Conservation (phyloP, 2,329 filamentous ascomycete genomes). For the Davidsoniella neocaledoniae region DNA sequence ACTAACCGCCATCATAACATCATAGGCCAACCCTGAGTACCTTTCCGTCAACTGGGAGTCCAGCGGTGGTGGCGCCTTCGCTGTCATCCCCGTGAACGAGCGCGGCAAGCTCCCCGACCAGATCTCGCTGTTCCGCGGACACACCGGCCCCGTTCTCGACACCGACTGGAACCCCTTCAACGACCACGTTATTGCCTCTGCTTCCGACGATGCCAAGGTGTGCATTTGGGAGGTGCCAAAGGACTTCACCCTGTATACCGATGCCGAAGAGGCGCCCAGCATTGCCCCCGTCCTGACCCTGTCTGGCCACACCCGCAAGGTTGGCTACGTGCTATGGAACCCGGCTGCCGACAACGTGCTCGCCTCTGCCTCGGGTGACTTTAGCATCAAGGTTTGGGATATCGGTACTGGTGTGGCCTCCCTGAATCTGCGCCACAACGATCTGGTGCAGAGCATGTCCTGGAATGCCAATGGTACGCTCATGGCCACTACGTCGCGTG, state of each 20-base stretch:
- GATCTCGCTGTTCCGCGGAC: constrained; percentile 87
- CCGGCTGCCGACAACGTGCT: constrained; percentile 89
- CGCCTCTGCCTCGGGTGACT: constrained; percentile 87
- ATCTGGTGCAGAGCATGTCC: constrained; percentile 87
- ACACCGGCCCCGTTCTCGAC: constrained; percentile 89
- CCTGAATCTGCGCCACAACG: constrained; percentile 65
- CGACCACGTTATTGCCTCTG: constrained; percentile 80
- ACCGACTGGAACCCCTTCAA: constrained; percentile 99
- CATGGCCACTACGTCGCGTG: constrained; percentile 81
- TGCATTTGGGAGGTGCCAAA: constrained; percentile 93
- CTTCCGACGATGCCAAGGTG: constrained; percentile 91
- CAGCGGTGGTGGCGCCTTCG: constrained; percentile 88
- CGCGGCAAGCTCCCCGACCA: constrained; percentile 80
- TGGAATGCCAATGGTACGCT: constrained; percentile 84
- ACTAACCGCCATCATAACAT: constrained; percentile 6
- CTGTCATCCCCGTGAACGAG: constrained; percentile 82
- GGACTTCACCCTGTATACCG: constrained; percentile 67
- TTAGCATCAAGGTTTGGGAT: constrained; percentile 93
- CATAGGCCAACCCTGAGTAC: constrained; percentile 83
- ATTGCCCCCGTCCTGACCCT: constrained; percentile 69
- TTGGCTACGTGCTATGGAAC: constrained; percentile 96
- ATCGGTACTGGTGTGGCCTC: constrained; percentile 59
- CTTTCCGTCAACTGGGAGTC: constrained; percentile 98
- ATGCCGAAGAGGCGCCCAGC: constrained; percentile 69
- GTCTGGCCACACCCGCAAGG: constrained; percentile 83